Evolutionary conservation across 208 protist genomes (phyloP).

Genomic region (Herpetomonas samuelpessoai): DNA sequence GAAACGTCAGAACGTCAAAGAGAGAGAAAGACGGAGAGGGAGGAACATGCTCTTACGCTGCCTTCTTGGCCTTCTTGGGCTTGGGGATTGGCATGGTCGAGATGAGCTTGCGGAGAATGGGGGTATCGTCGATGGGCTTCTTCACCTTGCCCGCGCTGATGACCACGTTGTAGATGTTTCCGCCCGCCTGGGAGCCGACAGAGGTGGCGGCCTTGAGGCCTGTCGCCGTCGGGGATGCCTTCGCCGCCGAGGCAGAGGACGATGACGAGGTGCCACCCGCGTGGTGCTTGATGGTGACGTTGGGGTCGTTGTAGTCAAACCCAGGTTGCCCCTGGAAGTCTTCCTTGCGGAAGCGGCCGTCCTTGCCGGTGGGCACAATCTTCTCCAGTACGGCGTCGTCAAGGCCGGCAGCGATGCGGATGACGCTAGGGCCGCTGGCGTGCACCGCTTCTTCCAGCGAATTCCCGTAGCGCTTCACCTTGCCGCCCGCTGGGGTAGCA

Average conservation of each 20-base stretch:
- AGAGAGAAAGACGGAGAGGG: neutral
- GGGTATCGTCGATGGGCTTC: slow-evolving; percentile 68
- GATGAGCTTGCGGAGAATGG: slow-evolving; percentile 59
- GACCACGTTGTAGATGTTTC: slow-evolving; percentile 60
- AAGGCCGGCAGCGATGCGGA: slow-evolving; percentile 72
- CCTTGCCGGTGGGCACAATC: slow-evolving; percentile 65
- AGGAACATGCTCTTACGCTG: slow-evolving; percentile 1
- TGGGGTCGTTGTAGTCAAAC: slow-evolving; percentile 74
- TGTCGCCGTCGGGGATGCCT: slow-evolving; percentile 1
- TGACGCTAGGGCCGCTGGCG: slow-evolving; percentile 76
- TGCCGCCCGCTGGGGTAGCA: slow-evolving; percentile 2
- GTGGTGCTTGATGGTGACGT: slow-evolving; percentile 11
- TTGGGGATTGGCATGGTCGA: slow-evolving; percentile 63
- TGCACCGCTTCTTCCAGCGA: slow-evolving; percentile 61
- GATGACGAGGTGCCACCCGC: slow-evolving; percentile 7
- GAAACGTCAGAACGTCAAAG: too few species aligned
- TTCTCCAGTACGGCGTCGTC: slow-evolving; percentile 27
- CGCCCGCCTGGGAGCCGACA: slow-evolving; percentile 1
- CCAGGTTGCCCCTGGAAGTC: slow-evolving; percentile 75
- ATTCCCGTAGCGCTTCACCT: slow-evolving; percentile 43
- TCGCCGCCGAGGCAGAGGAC: slow-evolving; percentile 12
- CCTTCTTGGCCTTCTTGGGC: slow-evolving; percentile 31
- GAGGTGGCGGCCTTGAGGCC: neutral
- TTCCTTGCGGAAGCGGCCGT: slow-evolving; percentile 71
- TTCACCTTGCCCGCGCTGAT: slow-evolving; percentile 41